Percentiles rank a stretch among this genome's conserved stretches.
phyloP scores from a whole-genome alignment of 352 stramenopile species.

The Pythium myriotylum region DNA sequence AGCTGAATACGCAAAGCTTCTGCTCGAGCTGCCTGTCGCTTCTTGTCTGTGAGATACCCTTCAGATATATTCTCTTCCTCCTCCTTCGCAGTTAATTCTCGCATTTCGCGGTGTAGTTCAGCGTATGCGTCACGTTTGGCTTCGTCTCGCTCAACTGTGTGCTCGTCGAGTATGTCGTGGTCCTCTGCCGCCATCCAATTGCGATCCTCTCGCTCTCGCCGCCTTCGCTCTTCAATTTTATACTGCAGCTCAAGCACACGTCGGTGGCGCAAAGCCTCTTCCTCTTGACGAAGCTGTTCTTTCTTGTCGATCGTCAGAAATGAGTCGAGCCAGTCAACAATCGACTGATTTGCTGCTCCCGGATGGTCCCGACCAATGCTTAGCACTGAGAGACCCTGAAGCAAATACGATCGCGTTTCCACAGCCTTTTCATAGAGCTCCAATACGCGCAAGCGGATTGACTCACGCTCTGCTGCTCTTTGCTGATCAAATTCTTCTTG shows the following conservation, averaged over 20 bases:
- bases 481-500: not conserved
- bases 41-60: conserved; percentile 9
- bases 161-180: conserved; percentile 30
- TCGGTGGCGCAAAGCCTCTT: conserved; percentile 44
- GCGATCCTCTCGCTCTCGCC: conserved; percentile 43
- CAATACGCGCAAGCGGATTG: conserved; percentile 18
- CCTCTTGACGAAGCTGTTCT: conserved; percentile 34
- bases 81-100: conserved; percentile 28
- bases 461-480: not conserved
- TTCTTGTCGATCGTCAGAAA: conserved; percentile 57
- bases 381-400: conserved; percentile 39
- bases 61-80: conserved; percentile 21
- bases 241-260: conserved; percentile 51
- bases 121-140: conserved; percentile 27
- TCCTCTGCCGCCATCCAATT: conserved; percentile 48
- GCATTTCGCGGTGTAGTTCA: conserved; percentile 36
- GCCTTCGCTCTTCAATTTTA: conserved; percentile 39
- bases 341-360: conserved; percentile 36
- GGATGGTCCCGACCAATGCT: conserved; percentile 45
- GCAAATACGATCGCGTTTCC: conserved; percentile 36
- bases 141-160: conserved; percentile 25
- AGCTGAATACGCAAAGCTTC: conserved; percentile 35
- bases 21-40: conserved; percentile 28
- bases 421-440: conserved; percentile 31
- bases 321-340: conserved; percentile 58